Evolutionary conservation across 768 basidiomycete species (phyloP).

Genomic region (Serpula lacrymans): DNA sequence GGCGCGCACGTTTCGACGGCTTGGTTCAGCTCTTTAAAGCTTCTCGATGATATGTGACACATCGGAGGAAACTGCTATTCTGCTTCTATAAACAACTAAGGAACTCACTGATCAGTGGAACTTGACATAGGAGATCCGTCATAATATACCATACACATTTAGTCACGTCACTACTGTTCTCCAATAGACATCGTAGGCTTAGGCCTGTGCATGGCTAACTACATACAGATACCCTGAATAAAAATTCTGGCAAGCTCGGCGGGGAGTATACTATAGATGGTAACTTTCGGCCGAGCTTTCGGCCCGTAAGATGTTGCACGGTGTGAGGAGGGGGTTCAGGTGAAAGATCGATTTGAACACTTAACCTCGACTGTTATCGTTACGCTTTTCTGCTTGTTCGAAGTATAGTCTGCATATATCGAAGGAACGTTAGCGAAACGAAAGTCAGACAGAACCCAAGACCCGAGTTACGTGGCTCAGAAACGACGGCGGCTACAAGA

Average conservation of each 20-base stretch:
- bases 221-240: background rate
- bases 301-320: background rate
- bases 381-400: too few relatives aligned
- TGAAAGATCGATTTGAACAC: background rate
- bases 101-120: too few relatives aligned
- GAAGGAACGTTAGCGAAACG: too few relatives aligned
- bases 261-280: background rate
- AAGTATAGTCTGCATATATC: too few relatives aligned
- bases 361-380: too few relatives aligned
- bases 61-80: too few relatives aligned
- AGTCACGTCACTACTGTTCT: background rate
- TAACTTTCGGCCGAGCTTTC: background rate
- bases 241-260: background rate
- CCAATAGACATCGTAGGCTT: background rate
- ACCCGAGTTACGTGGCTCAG: too few relatives aligned
- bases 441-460: too few relatives aligned
- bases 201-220: background rate
- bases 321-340: background rate
- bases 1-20: constrained; percentile 40
- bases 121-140: background rate
- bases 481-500: too few relatives aligned
- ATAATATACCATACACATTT: background rate
- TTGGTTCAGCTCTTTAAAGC: constrained; percentile 38
- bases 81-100: background rate
- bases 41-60: constrained; percentile 23